These are phyloP conservation scores for Thecaphora frezii DNA, from an alignment of 1,284 basidiomycete species.

Conservation along the genomic window DNA sequence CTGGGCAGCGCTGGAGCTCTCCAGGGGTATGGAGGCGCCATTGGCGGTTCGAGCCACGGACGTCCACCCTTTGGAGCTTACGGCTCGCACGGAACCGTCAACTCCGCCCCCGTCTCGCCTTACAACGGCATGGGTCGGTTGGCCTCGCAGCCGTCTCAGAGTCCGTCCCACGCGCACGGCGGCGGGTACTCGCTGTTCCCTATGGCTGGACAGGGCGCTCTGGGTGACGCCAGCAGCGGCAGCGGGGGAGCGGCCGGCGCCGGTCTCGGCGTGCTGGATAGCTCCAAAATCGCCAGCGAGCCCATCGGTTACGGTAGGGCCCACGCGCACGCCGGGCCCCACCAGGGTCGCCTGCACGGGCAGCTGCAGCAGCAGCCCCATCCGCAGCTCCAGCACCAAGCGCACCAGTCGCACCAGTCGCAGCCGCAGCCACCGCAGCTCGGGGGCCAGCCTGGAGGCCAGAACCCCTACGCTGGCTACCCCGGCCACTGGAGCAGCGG, in stretches of 20 bases:
- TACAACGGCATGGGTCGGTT: conserved; percentile 26
- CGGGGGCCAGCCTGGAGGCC: conserved; percentile 13
- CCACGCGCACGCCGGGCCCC: neutral
- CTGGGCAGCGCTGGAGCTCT: conserved; percentile 12
- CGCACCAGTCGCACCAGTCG: conserved; percentile 6
- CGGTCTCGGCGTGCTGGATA: conserved; percentile 25
- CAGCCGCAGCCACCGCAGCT: neutral
- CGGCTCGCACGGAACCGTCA: conserved; percentile 18
- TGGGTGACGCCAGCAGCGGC: conserved; percentile 5
- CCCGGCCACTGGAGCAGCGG: conserved; percentile 1
- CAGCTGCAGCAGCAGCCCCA: conserved; percentile 14
- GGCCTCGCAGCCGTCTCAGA: neutral
- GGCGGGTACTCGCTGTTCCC: conserved; percentile 36
- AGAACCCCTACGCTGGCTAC: conserved; percentile 3
- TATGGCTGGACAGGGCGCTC: neutral
- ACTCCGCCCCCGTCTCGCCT: conserved; percentile 31
- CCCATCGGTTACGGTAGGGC: neutral
- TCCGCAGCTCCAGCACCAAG: conserved; percentile 4
- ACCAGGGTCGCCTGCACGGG: conserved; percentile 5
- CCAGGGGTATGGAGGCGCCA: conserved; percentile 21
- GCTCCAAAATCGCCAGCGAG: neutral
- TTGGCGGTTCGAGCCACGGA: conserved; percentile 17
- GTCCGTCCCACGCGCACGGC: conserved; percentile 6
- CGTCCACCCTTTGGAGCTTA: conserved; percentile 19
- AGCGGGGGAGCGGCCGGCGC: conserved; percentile 16